Evolutionary conservation across 192 early-diverging fungal species (phyloP), one percentile per base, ranked within the genome.

Genomic region (Endogone sp.): DNA sequence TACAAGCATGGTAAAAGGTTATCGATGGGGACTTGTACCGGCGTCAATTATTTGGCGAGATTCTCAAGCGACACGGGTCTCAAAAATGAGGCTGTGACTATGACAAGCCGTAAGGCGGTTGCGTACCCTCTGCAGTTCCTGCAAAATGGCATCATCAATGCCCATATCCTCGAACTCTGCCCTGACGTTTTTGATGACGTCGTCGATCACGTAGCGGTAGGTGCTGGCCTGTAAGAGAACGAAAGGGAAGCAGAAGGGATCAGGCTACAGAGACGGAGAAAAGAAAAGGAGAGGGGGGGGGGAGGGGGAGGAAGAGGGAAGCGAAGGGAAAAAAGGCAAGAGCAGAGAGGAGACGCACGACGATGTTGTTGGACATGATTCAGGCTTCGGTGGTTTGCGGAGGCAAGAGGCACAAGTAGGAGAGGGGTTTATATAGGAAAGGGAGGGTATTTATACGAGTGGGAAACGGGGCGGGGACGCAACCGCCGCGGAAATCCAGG

Each of bases 171-270:
- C 91, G 87, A 97, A 99, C 49, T 95, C 91, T 16, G 83, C 81
- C 49, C 88, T 87, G 26, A 94, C 89, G 71, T 95, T 91, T 63
- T 88, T 85, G 67, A 95, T 92, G 58, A 99, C 97, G 69, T 99
- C 94, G 79, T 93, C 89, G 69, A 99, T 97, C 55, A 99, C 92
- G 72, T 88, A 89, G 44, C 85, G 83, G 78, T 99, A 99, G 56
- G 93, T 81, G 56, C 75, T 74, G 3, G 83, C 71, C 85, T 85
- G 72, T 11, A 56, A 24, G 30, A 30, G 65, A 44, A 30, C 60
- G 8, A 28, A 25, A 25, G 9, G 24, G 25, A 44, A 28, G 64
- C 3, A 54, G 20, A 26, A 8, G 4, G 26, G 16, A 49, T 49
- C 37, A 49, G 16, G 37, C n/a, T n/a, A n/a, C n/a, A n/a, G n/a